Conservation (phyloP, 768 basidiomycete genomes). For the Tephrocybe sp. region DNA sequence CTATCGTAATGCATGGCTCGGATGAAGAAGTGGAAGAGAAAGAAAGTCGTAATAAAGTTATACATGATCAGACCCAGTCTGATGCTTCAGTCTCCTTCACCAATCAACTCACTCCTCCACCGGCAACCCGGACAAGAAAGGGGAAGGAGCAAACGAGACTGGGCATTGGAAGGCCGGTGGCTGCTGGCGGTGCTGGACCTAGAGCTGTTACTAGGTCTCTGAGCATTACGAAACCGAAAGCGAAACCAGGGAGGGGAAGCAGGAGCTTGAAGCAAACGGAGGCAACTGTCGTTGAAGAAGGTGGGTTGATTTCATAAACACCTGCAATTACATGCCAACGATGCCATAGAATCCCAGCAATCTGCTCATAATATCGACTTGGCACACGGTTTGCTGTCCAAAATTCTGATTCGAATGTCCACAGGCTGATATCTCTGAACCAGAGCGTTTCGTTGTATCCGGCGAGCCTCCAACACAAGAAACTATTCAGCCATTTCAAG, state of each 20-base stretch:
- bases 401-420: not conserved
- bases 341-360: slow-evolving; percentile 20
- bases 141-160: slow-evolving; percentile 71
- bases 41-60: slow-evolving; percentile 16
- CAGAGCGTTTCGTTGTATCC: not conserved
- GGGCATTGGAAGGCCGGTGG: slow-evolving; percentile 68
- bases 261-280: slow-evolving; percentile 49
- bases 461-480: not conserved
- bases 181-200: slow-evolving; percentile 65
- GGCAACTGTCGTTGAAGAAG: slow-evolving; percentile 58
- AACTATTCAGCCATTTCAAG: not conserved
- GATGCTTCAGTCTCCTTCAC: slow-evolving; percentile 18
- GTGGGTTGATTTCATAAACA: slow-evolving; percentile 25
- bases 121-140: slow-evolving; percentile 53
- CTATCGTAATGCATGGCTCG: slow-evolving; percentile 47
- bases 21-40: slow-evolving; percentile 43
- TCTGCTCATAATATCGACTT: not conserved
- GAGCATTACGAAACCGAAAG: slow-evolving; percentile 46
- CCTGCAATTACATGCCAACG: not conserved
- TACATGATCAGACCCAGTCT: slow-evolving; percentile 12
- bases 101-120: slow-evolving; percentile 25
- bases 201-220: slow-evolving; percentile 61
- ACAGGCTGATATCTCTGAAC: not conserved
- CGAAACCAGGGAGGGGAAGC: slow-evolving; percentile 49
- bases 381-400: slow-evolving; percentile 6